phyloP scores from a whole-genome alignment of 108 stramenopile genomes.

The Poteriospumella lacustris region DNA sequence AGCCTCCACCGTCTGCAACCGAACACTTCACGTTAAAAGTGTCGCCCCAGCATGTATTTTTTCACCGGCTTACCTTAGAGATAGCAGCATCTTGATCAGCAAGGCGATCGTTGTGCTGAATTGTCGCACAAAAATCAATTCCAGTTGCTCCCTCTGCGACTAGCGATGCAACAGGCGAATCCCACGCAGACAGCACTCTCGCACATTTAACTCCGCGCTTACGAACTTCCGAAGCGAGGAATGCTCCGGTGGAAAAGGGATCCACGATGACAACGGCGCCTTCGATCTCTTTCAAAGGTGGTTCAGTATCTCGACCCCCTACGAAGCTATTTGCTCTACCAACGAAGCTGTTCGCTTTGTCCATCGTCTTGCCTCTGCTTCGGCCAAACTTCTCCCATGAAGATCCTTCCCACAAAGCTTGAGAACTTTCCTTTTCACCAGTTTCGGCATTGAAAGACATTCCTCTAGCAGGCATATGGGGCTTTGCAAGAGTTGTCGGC shows the following conservation, averaged over 20 bases:
- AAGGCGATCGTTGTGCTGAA: constrained; percentile 43
- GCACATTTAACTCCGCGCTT: constrained; percentile 32
- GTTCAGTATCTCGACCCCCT: not conserved
- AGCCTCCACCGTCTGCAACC: constrained; percentile 23
- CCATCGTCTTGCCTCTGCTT: constrained; percentile 14
- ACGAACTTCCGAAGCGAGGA: constrained; percentile 24
- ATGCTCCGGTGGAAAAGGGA: constrained; percentile 41
- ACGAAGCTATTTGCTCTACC: not conserved
- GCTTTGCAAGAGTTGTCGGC: not conserved
- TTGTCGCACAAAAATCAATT: constrained; percentile 43
- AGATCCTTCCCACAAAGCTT: constrained; percentile 23
- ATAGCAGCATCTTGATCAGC: constrained; percentile 38
- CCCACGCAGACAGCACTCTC: constrained; percentile 42
- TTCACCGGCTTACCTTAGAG: not conserved
- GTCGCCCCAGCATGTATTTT: not conserved
- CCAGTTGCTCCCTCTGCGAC: constrained; percentile 35
- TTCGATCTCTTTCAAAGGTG: no score
- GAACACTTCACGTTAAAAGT: not conserved
- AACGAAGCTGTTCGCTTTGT: constrained; percentile 11
- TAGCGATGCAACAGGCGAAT: constrained; percentile 49
- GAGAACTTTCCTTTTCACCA: constrained; percentile 18
- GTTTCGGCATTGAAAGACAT: constrained; percentile 21
- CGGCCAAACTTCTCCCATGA: not conserved
- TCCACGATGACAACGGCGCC: constrained; percentile 43
- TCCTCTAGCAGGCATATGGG: not conserved